These are phyloP conservation scores for Phytophthora europaea DNA, from an alignment of 352 stramenopile species.

Conservation along the genomic window DNA sequence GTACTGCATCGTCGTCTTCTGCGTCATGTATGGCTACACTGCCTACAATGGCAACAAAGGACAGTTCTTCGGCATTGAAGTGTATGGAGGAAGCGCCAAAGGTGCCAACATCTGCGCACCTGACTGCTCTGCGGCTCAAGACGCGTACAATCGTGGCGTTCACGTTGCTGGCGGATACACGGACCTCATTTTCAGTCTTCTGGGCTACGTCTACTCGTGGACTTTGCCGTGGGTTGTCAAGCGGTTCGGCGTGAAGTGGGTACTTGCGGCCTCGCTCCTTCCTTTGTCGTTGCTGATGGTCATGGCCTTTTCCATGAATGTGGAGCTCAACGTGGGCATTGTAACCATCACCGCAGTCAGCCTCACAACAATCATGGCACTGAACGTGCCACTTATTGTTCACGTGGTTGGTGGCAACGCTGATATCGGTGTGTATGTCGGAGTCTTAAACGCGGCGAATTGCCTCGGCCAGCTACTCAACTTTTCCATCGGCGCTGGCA, in stretches of 20 bases:
- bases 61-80: slow-evolving; percentile 34
- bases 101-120: slow-evolving; percentile 32
- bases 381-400: slow-evolving; percentile 37
- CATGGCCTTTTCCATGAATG: slow-evolving; percentile 21
- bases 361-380: slow-evolving; percentile 23
- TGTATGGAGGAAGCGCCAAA: slow-evolving; percentile 22
- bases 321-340: slow-evolving; percentile 26
- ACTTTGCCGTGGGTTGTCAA: slow-evolving; percentile 50
- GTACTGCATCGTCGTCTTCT: slow-evolving; percentile 60
- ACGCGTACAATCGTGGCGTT: slow-evolving; percentile 49
- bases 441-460: slow-evolving; percentile 36
- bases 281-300: slow-evolving; percentile 27
- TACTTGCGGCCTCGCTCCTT: slow-evolving; percentile 22
- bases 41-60: slow-evolving; percentile 64
- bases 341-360: slow-evolving; percentile 29
- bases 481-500: slow-evolving; percentile 26
- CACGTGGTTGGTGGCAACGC: slow-evolving; percentile 27
- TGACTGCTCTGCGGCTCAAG: slow-evolving; percentile 43
- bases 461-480: slow-evolving; percentile 38
- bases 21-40: slow-evolving; percentile 55
- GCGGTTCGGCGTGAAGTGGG: slow-evolving; percentile 38
- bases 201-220: slow-evolving; percentile 56
- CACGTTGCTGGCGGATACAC: slow-evolving; percentile 40
- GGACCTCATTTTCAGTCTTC: slow-evolving; percentile 52
- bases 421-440: slow-evolving; percentile 36